These are phyloP conservation scores for Calocybe gambosa DNA, from an alignment of 1,284 basidiomycete species.

Conservation along the genomic window DNA sequence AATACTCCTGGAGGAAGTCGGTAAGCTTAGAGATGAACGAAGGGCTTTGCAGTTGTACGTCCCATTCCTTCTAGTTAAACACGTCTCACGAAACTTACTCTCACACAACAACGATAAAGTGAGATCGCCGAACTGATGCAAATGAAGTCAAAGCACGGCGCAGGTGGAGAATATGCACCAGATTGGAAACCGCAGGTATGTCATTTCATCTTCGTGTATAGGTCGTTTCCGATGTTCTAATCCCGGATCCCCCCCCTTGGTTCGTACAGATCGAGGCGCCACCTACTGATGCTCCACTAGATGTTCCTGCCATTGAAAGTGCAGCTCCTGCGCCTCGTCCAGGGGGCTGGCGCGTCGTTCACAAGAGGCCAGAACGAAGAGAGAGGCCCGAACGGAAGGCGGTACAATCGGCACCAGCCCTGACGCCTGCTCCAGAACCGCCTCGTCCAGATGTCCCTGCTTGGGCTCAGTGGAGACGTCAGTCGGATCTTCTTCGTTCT, in stretches of 20 bases:
- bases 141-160: constrained; percentile 13
- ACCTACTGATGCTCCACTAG: constrained; percentile 2
- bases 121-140: constrained; percentile 11
- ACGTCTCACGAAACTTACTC: neutral
- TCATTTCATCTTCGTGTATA: no score
- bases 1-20: constrained; percentile 70
- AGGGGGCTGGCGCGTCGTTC: constrained; percentile 17
- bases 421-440: constrained; percentile 5
- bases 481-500: neutral
- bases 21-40: constrained; percentile 66
- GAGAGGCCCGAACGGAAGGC: neutral
- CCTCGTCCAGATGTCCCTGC: constrained; percentile 7
- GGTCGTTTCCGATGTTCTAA: no score
- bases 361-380: constrained; percentile 30
- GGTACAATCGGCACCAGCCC: neutral
- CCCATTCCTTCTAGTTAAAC: no score
- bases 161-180: constrained; percentile 10
- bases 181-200: constrained; percentile 9
- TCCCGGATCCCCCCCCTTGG: neutral
- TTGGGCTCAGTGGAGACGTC: constrained; percentile 13
- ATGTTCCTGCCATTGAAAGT: neutral
- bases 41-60: constrained; percentile 64
- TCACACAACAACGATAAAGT: neutral
- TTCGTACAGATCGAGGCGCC: constrained; percentile 1
- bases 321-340: constrained; percentile 2